Percentiles rank a stretch among this genome's conserved stretches.
Evolutionary conservation across 169 alveolate genomes (phyloP).

Genomic region (Plasmodium gonderi): DNA sequence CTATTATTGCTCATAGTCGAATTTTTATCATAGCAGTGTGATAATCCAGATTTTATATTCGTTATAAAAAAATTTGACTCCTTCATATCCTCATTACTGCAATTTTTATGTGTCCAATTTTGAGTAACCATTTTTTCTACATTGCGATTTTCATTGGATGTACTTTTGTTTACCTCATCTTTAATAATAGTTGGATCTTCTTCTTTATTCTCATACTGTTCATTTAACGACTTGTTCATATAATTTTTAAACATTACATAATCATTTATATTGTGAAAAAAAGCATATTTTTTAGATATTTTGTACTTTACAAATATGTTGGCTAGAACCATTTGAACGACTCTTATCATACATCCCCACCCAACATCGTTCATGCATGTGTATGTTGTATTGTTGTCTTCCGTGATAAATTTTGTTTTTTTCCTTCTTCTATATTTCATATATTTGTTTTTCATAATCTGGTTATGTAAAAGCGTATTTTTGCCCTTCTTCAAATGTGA

Average conservation of each 20-base stretch:
- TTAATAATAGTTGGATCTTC: background rate
- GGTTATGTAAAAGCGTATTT: background rate
- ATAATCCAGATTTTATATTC: background rate
- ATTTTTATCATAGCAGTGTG: background rate
- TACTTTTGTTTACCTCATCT: background rate
- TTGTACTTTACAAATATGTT: constrained; percentile 71
- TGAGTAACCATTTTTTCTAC: background rate
- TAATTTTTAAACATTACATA: constrained; percentile 39
- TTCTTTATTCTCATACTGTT: background rate
- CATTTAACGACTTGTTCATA: background rate
- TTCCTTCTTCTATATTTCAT: constrained; percentile 1
- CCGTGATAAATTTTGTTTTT: background rate
- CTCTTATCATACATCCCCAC: constrained; percentile 84
- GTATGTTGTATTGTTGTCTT: constrained; percentile 27
- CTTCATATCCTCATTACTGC: background rate
- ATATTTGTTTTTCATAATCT: constrained; percentile 9
- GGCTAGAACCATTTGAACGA: constrained; percentile 84
- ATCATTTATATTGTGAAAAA: constrained; percentile 42
- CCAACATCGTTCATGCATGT: constrained; percentile 77
- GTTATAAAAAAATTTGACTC: constrained; percentile 8
- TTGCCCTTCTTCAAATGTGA: background rate
- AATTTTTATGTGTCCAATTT: background rate
- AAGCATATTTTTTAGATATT: constrained; percentile 28
- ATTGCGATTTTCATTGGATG: background rate
- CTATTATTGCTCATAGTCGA: background rate